phyloP scores from a whole-genome alignment of 768 basidiomycete species.

The Crucibulum laeve region DNA sequence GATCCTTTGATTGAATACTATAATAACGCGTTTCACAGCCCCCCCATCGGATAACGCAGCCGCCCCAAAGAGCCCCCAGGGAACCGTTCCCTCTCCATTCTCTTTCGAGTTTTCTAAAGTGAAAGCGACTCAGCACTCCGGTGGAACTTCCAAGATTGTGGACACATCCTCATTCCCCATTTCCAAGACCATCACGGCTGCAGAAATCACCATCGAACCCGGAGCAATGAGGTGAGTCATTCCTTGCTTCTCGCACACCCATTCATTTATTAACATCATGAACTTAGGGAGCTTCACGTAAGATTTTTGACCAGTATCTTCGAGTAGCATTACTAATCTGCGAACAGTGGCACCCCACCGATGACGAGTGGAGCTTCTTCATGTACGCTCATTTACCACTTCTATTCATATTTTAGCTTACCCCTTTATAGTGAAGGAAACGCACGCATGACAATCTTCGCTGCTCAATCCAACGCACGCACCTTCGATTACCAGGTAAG shows the following conservation, averaged over 20 bases:
- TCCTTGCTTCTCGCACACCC: not conserved
- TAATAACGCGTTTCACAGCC: slow-evolving; percentile 13
- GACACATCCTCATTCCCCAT: slow-evolving; percentile 49
- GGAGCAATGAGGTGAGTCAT: slow-evolving; percentile 45
- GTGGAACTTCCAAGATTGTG: slow-evolving; percentile 47
- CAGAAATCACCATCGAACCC: slow-evolving; percentile 54
- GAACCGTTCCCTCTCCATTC: slow-evolving; percentile 38
- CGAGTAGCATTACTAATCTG: slow-evolving; percentile 1
- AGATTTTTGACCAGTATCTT: slow-evolving; percentile 7
- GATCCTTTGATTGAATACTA: not conserved
- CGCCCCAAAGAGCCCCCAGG: slow-evolving; percentile 38
- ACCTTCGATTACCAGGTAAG: slow-evolving; percentile 56
- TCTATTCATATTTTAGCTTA: not conserved
- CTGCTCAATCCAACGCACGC: slow-evolving; percentile 43
- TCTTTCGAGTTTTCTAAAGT: slow-evolving; percentile 44
- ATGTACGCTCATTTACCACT: slow-evolving; percentile 29
- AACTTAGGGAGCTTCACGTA: slow-evolving; percentile 51
- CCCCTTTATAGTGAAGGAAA: slow-evolving; percentile 38
- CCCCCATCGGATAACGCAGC: slow-evolving; percentile 29
- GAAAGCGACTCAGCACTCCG: slow-evolving; percentile 35
- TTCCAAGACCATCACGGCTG: slow-evolving; percentile 49
- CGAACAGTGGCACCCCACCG: slow-evolving; percentile 63
- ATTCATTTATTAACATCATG: not conserved
- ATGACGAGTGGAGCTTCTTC: slow-evolving; percentile 63
- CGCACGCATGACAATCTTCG: slow-evolving; percentile 54